Base-by-base conservation (phyloP, 176 grass and related monocot genomes). In the Musa schizocarpa region DNA sequence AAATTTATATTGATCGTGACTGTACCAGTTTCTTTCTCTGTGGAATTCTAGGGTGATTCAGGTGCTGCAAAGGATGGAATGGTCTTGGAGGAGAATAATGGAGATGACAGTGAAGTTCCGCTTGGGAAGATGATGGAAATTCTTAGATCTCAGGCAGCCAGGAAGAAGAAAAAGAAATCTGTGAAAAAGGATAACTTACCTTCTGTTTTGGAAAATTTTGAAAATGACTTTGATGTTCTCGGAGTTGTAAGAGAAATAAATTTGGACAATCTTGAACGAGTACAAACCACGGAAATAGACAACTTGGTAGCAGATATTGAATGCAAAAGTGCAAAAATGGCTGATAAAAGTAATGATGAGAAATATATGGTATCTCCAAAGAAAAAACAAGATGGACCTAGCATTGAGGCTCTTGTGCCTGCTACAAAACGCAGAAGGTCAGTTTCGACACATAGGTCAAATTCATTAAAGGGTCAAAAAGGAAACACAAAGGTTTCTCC, bases 201-300 rank as follows among this genome's bases (percentile, higher is more conserved):
- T 17, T 79, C 85, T 75, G 81, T 78, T 83, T 81, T 88, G 74
- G 77, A 84, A 77, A 83, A 83, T 72, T 69, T 79, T 72, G 90
- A 61, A 57, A 85, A 88, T 7, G 88, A 95, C 76, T 87, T 90
- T 75, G 90, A 99, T 86, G 83, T 99, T 76, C 82, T 99, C 62
- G 96, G 91, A 71, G 82, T 99, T 51, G 70, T 99, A 63, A 92
- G 88, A 84, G 96, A 99, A 86, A 94, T 99, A 76, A 99, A 95
- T 80, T 78, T 90, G 65, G 86, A 88, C 24, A 96, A 88, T 57
- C 68, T 85, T 78, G 88, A 74, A 83, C 78, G 78, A 71, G 64
- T 75, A 19, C 73, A 76, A 21, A 77, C 63, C 72, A 76, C 6
- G 0, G 69, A 68, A 68, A 82, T 63, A 72, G 73, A 79, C 74